Conservation (phyloP, 495 filamentous ascomycete genomes). For the Mytilinidion resinicola region DNA sequence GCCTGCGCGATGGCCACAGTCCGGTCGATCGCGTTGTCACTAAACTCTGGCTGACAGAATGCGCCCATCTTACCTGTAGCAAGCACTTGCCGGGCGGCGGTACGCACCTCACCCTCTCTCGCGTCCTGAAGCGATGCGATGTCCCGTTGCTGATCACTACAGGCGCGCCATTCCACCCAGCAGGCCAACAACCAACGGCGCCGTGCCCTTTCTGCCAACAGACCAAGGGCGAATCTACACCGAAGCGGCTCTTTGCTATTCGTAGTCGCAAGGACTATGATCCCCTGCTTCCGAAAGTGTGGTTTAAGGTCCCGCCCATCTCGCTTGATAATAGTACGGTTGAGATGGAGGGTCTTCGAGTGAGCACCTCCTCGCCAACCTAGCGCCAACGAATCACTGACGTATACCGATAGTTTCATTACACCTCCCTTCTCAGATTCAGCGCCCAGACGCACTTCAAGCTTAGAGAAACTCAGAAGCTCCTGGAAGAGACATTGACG, state of each 20-base stretch:
- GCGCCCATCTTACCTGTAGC: conserved; percentile 40
- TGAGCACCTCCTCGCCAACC: conserved; percentile 6
- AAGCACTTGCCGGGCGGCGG: conserved; percentile 43
- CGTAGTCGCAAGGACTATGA: conserved; percentile 39
- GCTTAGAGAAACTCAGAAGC: not conserved
- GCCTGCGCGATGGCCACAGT: conserved; percentile 32
- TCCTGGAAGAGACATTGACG: not conserved
- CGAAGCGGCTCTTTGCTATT: conserved; percentile 38
- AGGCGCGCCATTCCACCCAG: conserved; percentile 41
- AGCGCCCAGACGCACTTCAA: not conserved
- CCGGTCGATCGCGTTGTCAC: conserved; percentile 31
- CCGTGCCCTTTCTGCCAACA: conserved; percentile 40
- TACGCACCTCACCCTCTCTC: conserved; percentile 14
- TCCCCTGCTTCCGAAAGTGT: conserved; percentile 34
- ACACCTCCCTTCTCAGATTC: not conserved
- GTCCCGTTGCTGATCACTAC: not conserved
- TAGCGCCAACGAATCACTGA: not conserved
- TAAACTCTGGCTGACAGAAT: conserved; percentile 41
- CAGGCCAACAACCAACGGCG: conserved; percentile 33
- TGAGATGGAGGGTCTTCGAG: conserved; percentile 37
- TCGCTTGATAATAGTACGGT: conserved; percentile 27
- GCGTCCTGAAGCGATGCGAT: not conserved
- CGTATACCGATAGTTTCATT: not conserved
- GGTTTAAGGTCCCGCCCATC: conserved; percentile 36
- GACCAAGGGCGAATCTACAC: conserved; percentile 29